Conservation (phyloP, 2,329 filamentous ascomycete genomes). For the Ascochyta pisi region DNA sequence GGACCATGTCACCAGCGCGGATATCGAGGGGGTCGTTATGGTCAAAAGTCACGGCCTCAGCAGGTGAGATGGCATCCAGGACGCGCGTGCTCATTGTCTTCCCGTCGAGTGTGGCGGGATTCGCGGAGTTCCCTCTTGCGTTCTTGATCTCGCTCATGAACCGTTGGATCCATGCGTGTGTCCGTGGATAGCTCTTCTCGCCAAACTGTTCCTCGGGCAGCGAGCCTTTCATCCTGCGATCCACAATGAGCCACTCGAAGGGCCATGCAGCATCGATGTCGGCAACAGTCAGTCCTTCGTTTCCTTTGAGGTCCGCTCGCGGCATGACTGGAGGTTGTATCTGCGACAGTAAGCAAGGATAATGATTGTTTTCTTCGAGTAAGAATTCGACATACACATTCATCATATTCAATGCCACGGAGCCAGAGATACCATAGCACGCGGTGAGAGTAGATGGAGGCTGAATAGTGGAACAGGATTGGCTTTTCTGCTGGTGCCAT, state of each 20-base stretch:
- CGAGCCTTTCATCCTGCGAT: conserved; percentile 54
- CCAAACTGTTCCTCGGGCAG: conserved; percentile 64
- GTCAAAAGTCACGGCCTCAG: conserved; percentile 55
- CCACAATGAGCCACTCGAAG: conserved; percentile 67
- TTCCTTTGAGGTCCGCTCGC: conserved; percentile 51
- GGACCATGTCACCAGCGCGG: conserved; percentile 61
- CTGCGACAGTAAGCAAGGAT: conserved; percentile 47
- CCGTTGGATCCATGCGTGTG: conserved; percentile 70
- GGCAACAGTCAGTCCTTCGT: conserved; percentile 61
- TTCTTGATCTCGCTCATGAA: conserved; percentile 60
- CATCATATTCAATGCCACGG: conserved; percentile 68
- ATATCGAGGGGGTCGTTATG: conserved; percentile 61
- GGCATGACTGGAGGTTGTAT: conserved; percentile 60
- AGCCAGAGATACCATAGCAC: conserved; percentile 73
- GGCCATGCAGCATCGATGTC: conserved; percentile 75
- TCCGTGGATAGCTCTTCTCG: conserved; percentile 61
- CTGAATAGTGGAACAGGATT: conserved; percentile 70
- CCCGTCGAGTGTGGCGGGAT: conserved; percentile 50
- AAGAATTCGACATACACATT: conserved; percentile 64
- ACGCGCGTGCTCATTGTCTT: conserved; percentile 46
- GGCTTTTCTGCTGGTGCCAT: conserved; percentile 52
- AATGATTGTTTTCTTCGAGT: no score
- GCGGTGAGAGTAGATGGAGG: conserved; percentile 69
- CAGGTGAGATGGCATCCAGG: conserved; percentile 57
- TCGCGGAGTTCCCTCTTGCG: conserved; percentile 49